These are phyloP conservation scores for Dryadomyces quercus-mongolicae DNA, from an alignment of 2,329 filamentous ascomycete genomes.

Conservation along the genomic window DNA sequence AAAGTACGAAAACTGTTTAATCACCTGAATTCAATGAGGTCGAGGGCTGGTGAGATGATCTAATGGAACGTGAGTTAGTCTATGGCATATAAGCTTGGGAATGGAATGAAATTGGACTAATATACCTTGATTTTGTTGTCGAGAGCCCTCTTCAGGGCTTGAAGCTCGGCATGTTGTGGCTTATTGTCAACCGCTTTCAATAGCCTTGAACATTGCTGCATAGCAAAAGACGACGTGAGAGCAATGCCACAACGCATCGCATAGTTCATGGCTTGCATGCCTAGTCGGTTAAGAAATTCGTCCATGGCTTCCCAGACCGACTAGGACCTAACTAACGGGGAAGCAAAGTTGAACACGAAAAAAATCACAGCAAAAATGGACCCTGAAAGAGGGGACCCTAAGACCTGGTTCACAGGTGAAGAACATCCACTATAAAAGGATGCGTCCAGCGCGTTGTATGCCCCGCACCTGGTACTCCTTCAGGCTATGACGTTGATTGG, in stretches of 20 bases:
- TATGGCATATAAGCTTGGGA: too few relatives aligned
- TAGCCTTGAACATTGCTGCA: slow-evolving; percentile 67
- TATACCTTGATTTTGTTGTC: slow-evolving; percentile 72
- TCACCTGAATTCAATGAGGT: slow-evolving; percentile 82
- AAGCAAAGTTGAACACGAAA: too few relatives aligned
- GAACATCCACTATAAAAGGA: not conserved
- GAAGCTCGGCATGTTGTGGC: slow-evolving; percentile 55
- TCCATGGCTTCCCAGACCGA: slow-evolving; percentile 46
- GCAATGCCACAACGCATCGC: slow-evolving; percentile 79
- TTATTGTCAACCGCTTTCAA: slow-evolving; percentile 66
- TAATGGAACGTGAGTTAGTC: not conserved
- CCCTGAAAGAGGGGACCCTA: not conserved
- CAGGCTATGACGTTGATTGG: not conserved
- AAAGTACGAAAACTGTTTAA: not conserved
- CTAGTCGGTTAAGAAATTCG: slow-evolving; percentile 39
- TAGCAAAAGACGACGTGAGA: slow-evolving; percentile 74
- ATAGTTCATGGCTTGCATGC: slow-evolving; percentile 75
- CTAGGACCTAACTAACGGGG: not conserved
- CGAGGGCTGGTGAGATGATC: slow-evolving; percentile 83
- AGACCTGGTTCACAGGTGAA: not conserved
- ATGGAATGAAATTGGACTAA: too few relatives aligned
- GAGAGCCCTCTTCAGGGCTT: slow-evolving; percentile 58
- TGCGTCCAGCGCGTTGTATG: not conserved
- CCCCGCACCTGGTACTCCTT: not conserved
- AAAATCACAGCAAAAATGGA: not conserved